These are phyloP conservation scores for Phytophthora aleatoria DNA, from an alignment of 352 stramenopile genomes.

Conservation along the genomic window DNA sequence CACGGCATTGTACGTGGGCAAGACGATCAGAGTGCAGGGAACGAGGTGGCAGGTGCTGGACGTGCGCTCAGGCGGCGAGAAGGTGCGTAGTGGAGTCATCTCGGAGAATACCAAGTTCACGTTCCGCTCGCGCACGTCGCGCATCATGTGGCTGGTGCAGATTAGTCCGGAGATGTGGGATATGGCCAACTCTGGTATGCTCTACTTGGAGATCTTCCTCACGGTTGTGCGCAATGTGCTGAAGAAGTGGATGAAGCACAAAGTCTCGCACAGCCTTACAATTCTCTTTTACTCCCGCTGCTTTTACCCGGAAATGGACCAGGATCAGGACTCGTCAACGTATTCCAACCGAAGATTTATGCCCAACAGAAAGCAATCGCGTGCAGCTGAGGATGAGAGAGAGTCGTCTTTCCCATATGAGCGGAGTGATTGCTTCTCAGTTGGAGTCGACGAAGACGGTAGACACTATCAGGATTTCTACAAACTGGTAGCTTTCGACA, in stretches of 20 bases:
- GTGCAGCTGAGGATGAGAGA: constrained; percentile 31
- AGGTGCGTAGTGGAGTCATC: constrained; percentile 93
- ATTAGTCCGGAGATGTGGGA: constrained; percentile 96
- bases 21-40: constrained; percentile 76
- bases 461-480: constrained; percentile 88
- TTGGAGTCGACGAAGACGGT: constrained; percentile 78
- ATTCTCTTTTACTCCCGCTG: constrained; percentile 93
- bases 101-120: constrained; percentile 96
- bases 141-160: constrained; percentile 98
- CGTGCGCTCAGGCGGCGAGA: constrained; percentile 78
- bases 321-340: constrained; percentile 36
- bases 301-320: constrained; percentile 85
- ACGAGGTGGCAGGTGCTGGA: constrained; percentile 91
- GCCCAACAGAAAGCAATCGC: constrained; percentile 26
- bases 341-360: constrained; percentile 22
- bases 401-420: constrained; percentile 72
- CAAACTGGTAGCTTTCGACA: constrained; percentile 84
- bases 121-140: constrained; percentile 93
- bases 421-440: constrained; percentile 63
- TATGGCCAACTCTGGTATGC: constrained; percentile 85
- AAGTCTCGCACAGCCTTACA: constrained; percentile 91
- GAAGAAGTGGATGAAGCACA: constrained; percentile 91
- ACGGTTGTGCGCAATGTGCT: constrained; percentile 81
- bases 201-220: constrained; percentile 93
- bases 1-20: constrained; percentile 75